Conservation (phyloP, 225 moss, liverwort and hornwort species). For the Antitrichia curtipendula region DNA sequence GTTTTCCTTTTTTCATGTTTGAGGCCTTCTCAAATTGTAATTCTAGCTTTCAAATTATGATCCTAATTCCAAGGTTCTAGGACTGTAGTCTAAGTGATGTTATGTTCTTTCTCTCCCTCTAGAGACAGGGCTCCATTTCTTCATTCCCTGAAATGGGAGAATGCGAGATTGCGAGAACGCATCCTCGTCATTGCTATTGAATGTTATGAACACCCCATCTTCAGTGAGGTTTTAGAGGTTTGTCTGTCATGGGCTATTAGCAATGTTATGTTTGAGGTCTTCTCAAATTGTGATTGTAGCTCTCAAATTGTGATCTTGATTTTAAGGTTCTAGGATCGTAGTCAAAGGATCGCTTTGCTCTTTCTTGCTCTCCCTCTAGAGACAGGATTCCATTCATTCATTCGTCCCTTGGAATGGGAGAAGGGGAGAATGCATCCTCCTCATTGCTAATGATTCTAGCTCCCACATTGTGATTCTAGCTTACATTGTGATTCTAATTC, state of each 20-base stretch:
- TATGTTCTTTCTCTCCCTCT: neutral
- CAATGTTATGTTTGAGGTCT: neutral
- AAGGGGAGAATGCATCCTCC: neutral
- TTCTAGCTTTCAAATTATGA: neutral
- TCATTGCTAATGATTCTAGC: neutral
- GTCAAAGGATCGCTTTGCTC: neutral
- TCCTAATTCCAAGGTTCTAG: neutral
- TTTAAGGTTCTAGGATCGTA: neutral
- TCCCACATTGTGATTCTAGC: neutral
- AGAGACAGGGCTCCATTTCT: neutral
- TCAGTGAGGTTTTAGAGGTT: neutral
- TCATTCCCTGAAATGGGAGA: neutral
- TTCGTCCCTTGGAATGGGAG: neutral
- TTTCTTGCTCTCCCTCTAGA: neutral
- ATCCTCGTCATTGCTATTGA: too few relatives aligned
- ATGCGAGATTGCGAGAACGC: neutral
- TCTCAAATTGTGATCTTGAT: neutral
- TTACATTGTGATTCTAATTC: neutral
- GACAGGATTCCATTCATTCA: neutral
- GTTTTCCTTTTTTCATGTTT: neutral
- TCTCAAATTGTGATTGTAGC: neutral
- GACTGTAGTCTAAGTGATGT: neutral
- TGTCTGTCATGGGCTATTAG: neutral
- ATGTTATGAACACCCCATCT: too few relatives aligned
- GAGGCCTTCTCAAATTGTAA: neutral